Base-by-base conservation (phyloP, 768 basidiomycete genomes). In the Bullera alba region DNA sequence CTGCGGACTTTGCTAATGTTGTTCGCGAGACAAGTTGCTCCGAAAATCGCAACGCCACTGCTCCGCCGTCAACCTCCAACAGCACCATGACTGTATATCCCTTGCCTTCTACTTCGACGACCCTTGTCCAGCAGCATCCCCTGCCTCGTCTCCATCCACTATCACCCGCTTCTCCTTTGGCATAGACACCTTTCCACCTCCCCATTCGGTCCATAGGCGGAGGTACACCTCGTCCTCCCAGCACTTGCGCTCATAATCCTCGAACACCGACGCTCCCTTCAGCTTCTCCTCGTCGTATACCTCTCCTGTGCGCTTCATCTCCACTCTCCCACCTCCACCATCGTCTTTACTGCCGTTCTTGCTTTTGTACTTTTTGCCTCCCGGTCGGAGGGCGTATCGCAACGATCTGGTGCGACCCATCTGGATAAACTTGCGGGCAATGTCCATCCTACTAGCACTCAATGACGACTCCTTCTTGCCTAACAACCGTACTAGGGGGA, bases 391-490 rank as follows among this genome's bases (percentile, higher is more conserved):
- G 15, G 70, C 70, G 50, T 71, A 71, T 12, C 70, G 62, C 0
- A 69, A 52, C 7, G 70, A 71, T 27, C 70, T 49, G 14, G 70
- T 71, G 19, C 63, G 35, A 10, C 70, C 70, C 70, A 71, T 71
- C 34, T 69, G 67, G 25, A 71, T 58, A 53, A 71, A 71, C 50
- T 71, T 71, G 17, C 70, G 57, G 26, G 63, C 46, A 1, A 68
- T 60, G 46, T 71, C 70, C 65, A 69, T 69, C 10, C 67, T 67
- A 30, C n/a, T n/a, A n/a, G n/a, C n/a, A n/a, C n/a, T n/a, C n/a
- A n/a, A n/a, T n/a, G n/a, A n/a, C n/a, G n/a, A n/a, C n/a, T n/a
- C n/a, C n/a, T n/a, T n/a, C n/a, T n/a, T n/a, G n/a, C n/a, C n/a
- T n/a, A n/a, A n/a, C 19, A 45, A 1, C 8, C 10, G 32, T 39